Conservation (phyloP, 2,329 filamentous ascomycete genomes). For the Dactylonectria estremocensis region DNA sequence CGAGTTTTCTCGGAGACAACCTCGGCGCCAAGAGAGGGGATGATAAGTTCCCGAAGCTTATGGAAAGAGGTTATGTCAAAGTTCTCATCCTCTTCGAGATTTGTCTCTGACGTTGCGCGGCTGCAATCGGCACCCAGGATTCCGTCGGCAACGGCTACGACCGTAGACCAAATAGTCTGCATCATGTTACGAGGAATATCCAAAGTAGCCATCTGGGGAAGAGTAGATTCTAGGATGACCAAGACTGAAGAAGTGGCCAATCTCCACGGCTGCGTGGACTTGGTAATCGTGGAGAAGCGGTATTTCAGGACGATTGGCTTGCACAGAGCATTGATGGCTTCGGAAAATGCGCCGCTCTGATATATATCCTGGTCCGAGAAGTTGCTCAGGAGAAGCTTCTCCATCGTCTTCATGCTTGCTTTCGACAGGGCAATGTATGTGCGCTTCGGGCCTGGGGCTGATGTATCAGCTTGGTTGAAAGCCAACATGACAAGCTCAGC, state of each 20-base stretch:
- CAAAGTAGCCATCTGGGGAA: constrained; percentile 71
- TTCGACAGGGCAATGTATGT: constrained; percentile 94
- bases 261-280: constrained; percentile 82
- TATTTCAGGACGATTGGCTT: constrained; percentile 86
- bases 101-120: constrained; percentile 59
- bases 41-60: constrained; percentile 79
- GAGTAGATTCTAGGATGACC: constrained; percentile 75
- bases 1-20: constrained; percentile 78
- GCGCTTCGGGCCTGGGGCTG: constrained; percentile 66
- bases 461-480: constrained; percentile 63
- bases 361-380: constrained; percentile 78
- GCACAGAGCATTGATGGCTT: constrained; percentile 76
- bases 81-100: constrained; percentile 78
- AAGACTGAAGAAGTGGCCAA: constrained; percentile 82
- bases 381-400: constrained; percentile 72
- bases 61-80: constrained; percentile 87
- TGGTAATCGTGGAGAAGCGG: constrained; percentile 79
- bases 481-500: constrained; percentile 81
- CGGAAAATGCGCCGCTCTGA: constrained; percentile 74
- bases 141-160: constrained; percentile 77
- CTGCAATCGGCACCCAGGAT: constrained; percentile 77
- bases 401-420: constrained; percentile 80
- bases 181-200: constrained; percentile 62
- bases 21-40: constrained; percentile 78
- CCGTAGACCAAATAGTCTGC: constrained; percentile 78